Conservation (phyloP, 495 filamentous ascomycete species). For the Evansstolkia leycettana region DNA sequence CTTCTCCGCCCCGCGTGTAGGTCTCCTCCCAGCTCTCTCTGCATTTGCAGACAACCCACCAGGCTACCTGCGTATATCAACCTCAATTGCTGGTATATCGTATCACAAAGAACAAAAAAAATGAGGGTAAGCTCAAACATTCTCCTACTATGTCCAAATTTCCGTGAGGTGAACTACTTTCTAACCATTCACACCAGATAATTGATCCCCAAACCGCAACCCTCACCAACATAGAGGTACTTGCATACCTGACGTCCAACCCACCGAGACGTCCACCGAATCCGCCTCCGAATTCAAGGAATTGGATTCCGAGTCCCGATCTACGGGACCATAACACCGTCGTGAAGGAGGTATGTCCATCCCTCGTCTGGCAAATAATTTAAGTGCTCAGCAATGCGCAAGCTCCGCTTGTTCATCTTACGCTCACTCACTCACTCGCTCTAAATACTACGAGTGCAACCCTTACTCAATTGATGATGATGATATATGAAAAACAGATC, state of each 20-base stretch:
- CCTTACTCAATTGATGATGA: background rate
- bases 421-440: too few species aligned
- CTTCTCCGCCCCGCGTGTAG: background rate
- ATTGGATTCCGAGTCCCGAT: slow-evolving; percentile 32
- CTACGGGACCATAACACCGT: slow-evolving; percentile 37
- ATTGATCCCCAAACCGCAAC: slow-evolving; percentile 49
- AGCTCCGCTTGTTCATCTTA: too few species aligned
- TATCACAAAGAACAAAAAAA: too few species aligned
- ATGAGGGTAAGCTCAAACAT: slow-evolving; percentile 22
- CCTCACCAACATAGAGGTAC: slow-evolving; percentile 56
- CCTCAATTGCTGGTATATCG: too few species aligned
- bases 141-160: background rate
- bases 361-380: too few species aligned
- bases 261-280: slow-evolving; percentile 31
- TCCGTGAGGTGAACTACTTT: slow-evolving; percentile 3
- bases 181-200: slow-evolving; percentile 33
- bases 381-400: too few species aligned
- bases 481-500: slow-evolving; percentile 14
- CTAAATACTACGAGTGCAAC: too few species aligned
- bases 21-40: too few species aligned
- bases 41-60: background rate
- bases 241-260: slow-evolving; percentile 39
- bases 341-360: slow-evolving; percentile 31
- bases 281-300: slow-evolving; percentile 24
- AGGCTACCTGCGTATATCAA: too few species aligned